phyloP scores from a whole-genome alignment of 139 green algal species.

The Axilococcus clingmanii region DNA sequence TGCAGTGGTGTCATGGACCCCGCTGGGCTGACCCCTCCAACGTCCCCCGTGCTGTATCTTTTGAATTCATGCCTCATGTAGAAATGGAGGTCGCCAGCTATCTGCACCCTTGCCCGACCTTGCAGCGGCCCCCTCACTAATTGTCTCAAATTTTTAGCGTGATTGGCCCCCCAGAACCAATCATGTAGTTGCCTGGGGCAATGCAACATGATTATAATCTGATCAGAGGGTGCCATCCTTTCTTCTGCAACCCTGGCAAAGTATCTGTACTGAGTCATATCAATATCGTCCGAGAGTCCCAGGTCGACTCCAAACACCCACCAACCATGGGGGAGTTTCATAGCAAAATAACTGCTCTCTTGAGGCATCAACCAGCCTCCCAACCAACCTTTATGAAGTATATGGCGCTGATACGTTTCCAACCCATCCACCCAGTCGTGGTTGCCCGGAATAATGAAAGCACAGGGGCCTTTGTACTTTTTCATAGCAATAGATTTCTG shows the following conservation, averaged over 20 bases:
- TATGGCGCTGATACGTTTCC: constrained; percentile 66
- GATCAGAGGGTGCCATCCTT: constrained; percentile 53
- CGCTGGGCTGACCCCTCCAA: constrained; percentile 1
- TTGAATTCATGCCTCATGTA: constrained; percentile 76
- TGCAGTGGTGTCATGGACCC: constrained; percentile 10
- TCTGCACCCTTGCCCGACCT: constrained; percentile 53
- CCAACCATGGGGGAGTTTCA: constrained; percentile 73
- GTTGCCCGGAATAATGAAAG: constrained; percentile 78
- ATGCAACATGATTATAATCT: constrained; percentile 79
- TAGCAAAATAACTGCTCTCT: constrained; percentile 70
- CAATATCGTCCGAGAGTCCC: constrained; percentile 59
- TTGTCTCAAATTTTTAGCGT: constrained; percentile 61
- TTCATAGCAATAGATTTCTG: constrained; percentile 32
- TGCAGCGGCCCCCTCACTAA: constrained; percentile 66
- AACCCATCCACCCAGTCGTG: constrained; percentile 79
- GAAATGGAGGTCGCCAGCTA: constrained; percentile 85
- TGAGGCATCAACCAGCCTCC: constrained; percentile 82
- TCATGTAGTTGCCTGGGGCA: constrained; percentile 74
- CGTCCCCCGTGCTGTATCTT: constrained; percentile 9
- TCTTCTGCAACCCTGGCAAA: constrained; percentile 79
- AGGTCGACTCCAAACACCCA: constrained; percentile 86
- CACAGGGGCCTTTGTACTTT: constrained; percentile 50
- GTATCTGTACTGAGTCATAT: constrained; percentile 77
- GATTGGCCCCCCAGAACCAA: constrained; percentile 54
- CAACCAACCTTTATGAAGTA: constrained; percentile 76